phyloP scores from a whole-genome alignment of 228 moss, liverwort and hornwort genomes.

The Sphagnum fallax region DNA sequence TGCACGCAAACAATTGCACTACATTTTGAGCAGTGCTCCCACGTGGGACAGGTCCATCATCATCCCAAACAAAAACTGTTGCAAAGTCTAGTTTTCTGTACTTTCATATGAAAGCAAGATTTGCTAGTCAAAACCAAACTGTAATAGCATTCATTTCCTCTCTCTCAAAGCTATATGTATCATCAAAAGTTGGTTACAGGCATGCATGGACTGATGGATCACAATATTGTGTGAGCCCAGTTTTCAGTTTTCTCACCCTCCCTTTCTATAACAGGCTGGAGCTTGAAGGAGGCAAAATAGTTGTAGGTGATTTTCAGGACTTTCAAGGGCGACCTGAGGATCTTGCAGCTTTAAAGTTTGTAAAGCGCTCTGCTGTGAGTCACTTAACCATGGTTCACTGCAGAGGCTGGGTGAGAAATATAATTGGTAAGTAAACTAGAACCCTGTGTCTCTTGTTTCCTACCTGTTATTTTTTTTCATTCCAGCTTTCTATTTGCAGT shows the following conservation, averaged over 20 bases:
- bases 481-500: neutral
- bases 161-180: constrained; percentile 4
- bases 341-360: constrained; percentile 29
- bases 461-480: neutral
- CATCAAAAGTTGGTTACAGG: neutral
- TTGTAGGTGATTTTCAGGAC: constrained; percentile 54
- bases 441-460: neutral
- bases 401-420: constrained; percentile 41
- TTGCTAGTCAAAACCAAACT: too few species aligned
- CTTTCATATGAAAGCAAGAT: neutral
- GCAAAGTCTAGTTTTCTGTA: neutral
- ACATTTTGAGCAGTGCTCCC: constrained; percentile 52
- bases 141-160: neutral
- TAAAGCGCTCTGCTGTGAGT: constrained; percentile 46
- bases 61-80: neutral
- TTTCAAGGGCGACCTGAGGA: constrained; percentile 46
- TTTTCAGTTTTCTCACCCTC: neutral
- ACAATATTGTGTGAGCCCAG: neutral
- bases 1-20: constrained; percentile 51
- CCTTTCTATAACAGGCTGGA: constrained; percentile 30
- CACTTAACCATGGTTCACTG: constrained; percentile 45
- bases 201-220: neutral
- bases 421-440: constrained; percentile 32
- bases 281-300: constrained; percentile 41
- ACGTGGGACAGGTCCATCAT: constrained; percentile 51